Base-by-base conservation (phyloP, 176 grass and related monocot species). In the Oryza longistaminata region DNA sequence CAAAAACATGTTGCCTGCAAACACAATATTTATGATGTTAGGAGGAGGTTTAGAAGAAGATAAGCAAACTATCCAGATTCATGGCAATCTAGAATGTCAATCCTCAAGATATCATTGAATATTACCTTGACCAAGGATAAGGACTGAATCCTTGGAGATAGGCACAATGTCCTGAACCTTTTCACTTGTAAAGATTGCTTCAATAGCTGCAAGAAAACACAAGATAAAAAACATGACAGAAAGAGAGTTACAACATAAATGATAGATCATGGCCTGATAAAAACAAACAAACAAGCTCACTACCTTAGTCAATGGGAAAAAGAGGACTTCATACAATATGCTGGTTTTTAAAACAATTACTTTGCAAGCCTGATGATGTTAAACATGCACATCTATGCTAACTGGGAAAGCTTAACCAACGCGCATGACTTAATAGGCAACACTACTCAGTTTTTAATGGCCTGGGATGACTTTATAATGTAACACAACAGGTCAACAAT, bases 121-220 rank as follows among this genome's bases (percentile, higher is more conserved):
- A 45, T 88, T 90, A 98, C 96, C 91, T 87, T 95, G 93, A 84
- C 93, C 90, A 91, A 98, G 93, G 81, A 93, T 87, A 74, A 98
- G 89, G 62, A 90, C 78, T 81, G 83, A 80, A 92, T 84, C 89
- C 64, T 87, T 90, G 24, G 91, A 92, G 77, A 95, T 82, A 82
- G 89, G 83, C n/a, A 98, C 81, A 83, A 98, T 89, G 85, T 92
- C 89, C 85, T 90, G 82, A 84, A 95, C 88, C 71, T 85, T 98
- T 95, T 93, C 96, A 16, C 89, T 91, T 1, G 37, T 82, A 86
- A 98, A 95, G 72, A 98, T 92, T 64, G 89, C 92, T 93, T 93
- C 96, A 77, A 81, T 88, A 90, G 85, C 91, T 98, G 77, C 70
- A 92, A 72, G 79, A 85, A 66, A 67, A 46, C 52, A 82, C 66